Conservation (phyloP, 2,329 filamentous ascomycete species). For the Fusarium verrucosum region DNA sequence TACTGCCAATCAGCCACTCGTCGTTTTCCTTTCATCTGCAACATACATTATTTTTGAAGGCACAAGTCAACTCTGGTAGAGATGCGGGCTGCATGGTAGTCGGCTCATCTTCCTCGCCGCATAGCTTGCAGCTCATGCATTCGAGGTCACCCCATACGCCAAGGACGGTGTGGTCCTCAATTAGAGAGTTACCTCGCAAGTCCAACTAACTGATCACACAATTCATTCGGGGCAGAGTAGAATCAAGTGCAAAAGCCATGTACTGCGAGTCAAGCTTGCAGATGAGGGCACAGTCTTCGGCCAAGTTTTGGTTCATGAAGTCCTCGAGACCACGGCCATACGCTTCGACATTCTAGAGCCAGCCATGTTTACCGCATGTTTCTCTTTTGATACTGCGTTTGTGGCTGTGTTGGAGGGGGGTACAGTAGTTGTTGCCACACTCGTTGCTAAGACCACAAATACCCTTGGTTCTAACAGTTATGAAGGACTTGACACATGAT, state of each 20-base stretch:
- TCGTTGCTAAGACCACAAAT: conserved; percentile 21
- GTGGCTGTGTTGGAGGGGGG: not conserved
- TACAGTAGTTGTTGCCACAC: conserved; percentile 4
- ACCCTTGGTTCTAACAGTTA: conserved; percentile 8
- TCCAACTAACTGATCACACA: conserved; percentile 13
- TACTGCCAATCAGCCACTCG: conserved; percentile 14
- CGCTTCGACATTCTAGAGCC: conserved; percentile 1
- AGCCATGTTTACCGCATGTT: conserved; percentile 16
- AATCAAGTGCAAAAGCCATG: conserved; percentile 25
- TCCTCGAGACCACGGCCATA: not conserved
- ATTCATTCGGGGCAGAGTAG: not conserved
- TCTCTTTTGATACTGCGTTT: conserved; percentile 2
- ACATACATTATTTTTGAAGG: not conserved
- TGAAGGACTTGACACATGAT: conserved; percentile 32
- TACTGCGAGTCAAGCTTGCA: conserved; percentile 17
- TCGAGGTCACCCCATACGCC: conserved; percentile 20
- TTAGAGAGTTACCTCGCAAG: conserved; percentile 4
- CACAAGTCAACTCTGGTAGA: conserved; percentile 17
- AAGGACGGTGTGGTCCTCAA: not conserved
- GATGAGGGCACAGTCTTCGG: conserved; percentile 32
- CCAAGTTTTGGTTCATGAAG: conserved; percentile 7
- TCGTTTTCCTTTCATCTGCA: conserved; percentile 6
- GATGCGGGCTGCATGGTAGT: not conserved
- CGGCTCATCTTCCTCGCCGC: not conserved
- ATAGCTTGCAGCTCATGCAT: conserved; percentile 23